These are phyloP conservation scores for Cystobasidium pallidum DNA, from an alignment of 1,284 basidiomycete species.

Conservation along the genomic window DNA sequence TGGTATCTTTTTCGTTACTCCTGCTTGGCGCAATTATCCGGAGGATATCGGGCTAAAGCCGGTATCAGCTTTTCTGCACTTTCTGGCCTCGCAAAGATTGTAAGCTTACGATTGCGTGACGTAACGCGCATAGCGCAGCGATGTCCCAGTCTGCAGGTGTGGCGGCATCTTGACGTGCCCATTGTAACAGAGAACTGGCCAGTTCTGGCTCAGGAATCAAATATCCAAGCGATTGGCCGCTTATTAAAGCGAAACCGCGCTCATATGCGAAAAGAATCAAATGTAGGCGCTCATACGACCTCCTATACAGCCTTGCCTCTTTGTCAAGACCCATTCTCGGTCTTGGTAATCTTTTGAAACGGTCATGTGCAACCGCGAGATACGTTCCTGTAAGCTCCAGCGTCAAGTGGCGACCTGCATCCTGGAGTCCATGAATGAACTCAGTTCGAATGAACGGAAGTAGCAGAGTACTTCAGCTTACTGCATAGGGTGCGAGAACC, in stretches of 20 bases:
- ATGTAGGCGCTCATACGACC: constrained; percentile 30
- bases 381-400: constrained; percentile 31
- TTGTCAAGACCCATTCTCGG: neutral
- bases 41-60: constrained; percentile 5
- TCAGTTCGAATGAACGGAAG: neutral
- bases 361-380: constrained; percentile 22
- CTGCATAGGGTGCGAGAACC: constrained; percentile 15
- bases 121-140: constrained; percentile 13
- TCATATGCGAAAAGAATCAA: constrained; percentile 28
- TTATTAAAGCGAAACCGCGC: constrained; percentile 30
- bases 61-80: neutral
- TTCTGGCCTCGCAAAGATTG: too few species aligned
- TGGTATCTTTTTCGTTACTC: neutral
- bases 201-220: constrained; percentile 24
- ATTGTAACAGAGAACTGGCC: constrained; percentile 7
- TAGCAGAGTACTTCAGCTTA: neutral
- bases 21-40: neutral
- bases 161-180: constrained; percentile 14
- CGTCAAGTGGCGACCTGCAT: constrained; percentile 21
- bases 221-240: constrained; percentile 16
- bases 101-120: constrained; percentile 6
- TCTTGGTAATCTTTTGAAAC: constrained; percentile 5
- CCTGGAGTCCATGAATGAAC: neutral
- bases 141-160: constrained; percentile 17
- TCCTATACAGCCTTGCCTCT: neutral